Conservation (phyloP, 2,329 filamentous ascomycete species). For the Fusarium sp. region DNA sequence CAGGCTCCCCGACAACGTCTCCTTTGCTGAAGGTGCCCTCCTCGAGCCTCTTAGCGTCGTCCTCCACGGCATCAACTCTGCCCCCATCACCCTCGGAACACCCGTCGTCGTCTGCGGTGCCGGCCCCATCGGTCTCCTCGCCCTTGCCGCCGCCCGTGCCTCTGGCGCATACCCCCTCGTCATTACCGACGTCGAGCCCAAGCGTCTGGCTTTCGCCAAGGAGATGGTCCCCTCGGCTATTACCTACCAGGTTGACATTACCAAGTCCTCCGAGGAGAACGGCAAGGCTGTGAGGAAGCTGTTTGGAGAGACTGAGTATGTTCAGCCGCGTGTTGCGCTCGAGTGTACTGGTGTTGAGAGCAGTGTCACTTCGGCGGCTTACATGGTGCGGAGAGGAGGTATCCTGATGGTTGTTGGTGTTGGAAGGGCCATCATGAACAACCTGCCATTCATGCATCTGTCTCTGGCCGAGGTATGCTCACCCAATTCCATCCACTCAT, state of each 20-base stretch:
- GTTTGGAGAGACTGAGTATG: conserved; percentile 67
- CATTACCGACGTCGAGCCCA: conserved; percentile 71
- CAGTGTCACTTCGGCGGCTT: conserved; percentile 70
- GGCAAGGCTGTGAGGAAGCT: conserved; percentile 64
- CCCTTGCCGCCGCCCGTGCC: conserved; percentile 68
- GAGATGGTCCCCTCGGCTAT: conserved; percentile 65
- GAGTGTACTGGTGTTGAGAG: conserved; percentile 77
- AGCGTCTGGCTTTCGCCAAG: conserved; percentile 68
- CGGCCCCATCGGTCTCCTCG: conserved; percentile 72
- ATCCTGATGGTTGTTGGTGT: conserved; percentile 74
- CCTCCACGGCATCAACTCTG: conserved; percentile 68
- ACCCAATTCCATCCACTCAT: no score
- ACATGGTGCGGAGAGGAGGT: conserved; percentile 68
- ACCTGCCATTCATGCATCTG: conserved; percentile 75
- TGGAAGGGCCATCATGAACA: conserved; percentile 71
- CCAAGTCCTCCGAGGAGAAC: conserved; percentile 60
- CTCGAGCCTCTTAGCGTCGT: conserved; percentile 74
- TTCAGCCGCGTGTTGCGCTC: conserved; percentile 68
- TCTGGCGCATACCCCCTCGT: conserved; percentile 73
- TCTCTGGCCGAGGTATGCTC: conserved; percentile 66
- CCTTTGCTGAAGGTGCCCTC: conserved; percentile 70
- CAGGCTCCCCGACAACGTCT: conserved; percentile 65
- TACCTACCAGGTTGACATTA: conserved; percentile 65
- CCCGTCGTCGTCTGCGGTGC: conserved; percentile 70
- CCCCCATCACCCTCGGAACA: conserved; percentile 65